A percentile compares a stretch with the other conserved stretches of the same genome.
Conservation (phyloP, 1,284 basidiomycete species). For the Erythrobasidium hasegawianum region DNA sequence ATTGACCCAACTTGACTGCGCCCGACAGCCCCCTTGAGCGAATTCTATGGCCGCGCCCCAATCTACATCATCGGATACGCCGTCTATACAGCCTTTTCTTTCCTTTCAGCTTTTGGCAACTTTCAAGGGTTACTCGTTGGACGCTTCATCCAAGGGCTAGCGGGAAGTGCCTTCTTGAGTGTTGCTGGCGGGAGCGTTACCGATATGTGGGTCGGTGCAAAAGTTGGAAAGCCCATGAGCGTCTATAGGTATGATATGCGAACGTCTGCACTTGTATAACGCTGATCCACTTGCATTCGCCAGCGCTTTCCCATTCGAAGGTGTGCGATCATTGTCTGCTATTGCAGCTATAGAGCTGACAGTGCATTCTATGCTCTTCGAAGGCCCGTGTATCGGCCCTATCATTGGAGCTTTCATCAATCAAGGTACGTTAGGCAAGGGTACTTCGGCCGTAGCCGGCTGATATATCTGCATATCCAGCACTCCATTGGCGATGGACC, state of each 20-base stretch:
- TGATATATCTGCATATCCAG: no score
- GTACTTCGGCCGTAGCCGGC: no score
- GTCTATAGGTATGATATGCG: not conserved
- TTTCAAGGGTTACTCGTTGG: slow-evolving; percentile 62
- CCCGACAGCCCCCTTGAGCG: slow-evolving; percentile 36
- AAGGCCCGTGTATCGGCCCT: slow-evolving; percentile 35
- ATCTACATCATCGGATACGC: slow-evolving; percentile 40
- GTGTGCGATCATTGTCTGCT: slow-evolving; percentile 50
- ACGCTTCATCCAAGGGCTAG: slow-evolving; percentile 65
- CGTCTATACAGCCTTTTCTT: slow-evolving; percentile 35
- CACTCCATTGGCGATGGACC: slow-evolving; percentile 72
- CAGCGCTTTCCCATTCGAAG: not conserved
- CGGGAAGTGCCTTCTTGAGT: slow-evolving; percentile 63
- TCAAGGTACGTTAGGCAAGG: no score
- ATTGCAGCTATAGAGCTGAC: slow-evolving; percentile 60
- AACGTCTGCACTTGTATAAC: no score
- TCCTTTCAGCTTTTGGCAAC: slow-evolving; percentile 36
- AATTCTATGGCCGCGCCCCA: slow-evolving; percentile 39
- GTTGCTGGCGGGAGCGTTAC: slow-evolving; percentile 65
- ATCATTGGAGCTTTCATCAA: slow-evolving; percentile 22
- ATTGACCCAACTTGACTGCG: not conserved
- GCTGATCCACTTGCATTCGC: no score
- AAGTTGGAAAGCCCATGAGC: slow-evolving; percentile 60
- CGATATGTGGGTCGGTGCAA: slow-evolving; percentile 64
- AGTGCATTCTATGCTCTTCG: no score